Evolutionary conservation across 2,329 filamentous ascomycete species (phyloP).

Genomic region (Fragosphaeria purpurea): DNA sequence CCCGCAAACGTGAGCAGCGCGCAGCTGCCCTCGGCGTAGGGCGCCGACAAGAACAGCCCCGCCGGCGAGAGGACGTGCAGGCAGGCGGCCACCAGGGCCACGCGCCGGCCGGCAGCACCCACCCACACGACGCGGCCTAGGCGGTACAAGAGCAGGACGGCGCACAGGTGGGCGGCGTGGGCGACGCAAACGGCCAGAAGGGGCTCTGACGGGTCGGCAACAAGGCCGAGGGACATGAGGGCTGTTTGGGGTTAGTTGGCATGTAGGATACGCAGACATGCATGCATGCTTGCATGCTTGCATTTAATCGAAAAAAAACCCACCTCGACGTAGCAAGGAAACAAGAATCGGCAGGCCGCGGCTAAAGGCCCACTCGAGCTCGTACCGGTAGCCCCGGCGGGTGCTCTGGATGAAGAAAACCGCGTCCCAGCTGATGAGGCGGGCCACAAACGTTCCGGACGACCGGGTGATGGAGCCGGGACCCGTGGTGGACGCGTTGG

Average conservation of each 20-base stretch:
- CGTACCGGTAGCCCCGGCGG: slow-evolving; percentile 55
- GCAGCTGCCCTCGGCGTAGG: slow-evolving; percentile 74
- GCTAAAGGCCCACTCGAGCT: slow-evolving; percentile 83
- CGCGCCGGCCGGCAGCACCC: slow-evolving; percentile 1
- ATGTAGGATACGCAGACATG: too few species aligned
- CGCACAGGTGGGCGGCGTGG: slow-evolving; percentile 65
- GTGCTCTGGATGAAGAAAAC: slow-evolving; percentile 62
- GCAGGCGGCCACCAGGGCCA: slow-evolving; percentile 56
- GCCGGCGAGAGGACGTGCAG: slow-evolving; percentile 81
- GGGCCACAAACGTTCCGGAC: slow-evolving; percentile 32
- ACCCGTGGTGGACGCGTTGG: slow-evolving; percentile 15
- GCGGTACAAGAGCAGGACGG: slow-evolving; percentile 34
- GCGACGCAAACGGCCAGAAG: slow-evolving; percentile 57
- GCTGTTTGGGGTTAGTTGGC: not conserved
- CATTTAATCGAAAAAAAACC: not conserved
- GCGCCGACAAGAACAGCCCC: slow-evolving; percentile 79
- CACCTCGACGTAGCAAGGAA: slow-evolving; percentile 25
- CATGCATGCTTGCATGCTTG: not conserved
- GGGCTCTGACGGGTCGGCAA: slow-evolving; percentile 6
- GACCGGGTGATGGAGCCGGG: too few species aligned
- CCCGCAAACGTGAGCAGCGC: slow-evolving; percentile 68
- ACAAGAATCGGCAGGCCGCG: slow-evolving; percentile 34
- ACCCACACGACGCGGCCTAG: slow-evolving; percentile 13
- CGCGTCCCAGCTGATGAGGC: slow-evolving; percentile 69
- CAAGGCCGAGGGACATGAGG: not conserved